Evolutionary conservation across 768 basidiomycete genomes (phyloP), one percentile per base, ranked within the genome.

Genomic region (Kwoniella heveanensis): DNA sequence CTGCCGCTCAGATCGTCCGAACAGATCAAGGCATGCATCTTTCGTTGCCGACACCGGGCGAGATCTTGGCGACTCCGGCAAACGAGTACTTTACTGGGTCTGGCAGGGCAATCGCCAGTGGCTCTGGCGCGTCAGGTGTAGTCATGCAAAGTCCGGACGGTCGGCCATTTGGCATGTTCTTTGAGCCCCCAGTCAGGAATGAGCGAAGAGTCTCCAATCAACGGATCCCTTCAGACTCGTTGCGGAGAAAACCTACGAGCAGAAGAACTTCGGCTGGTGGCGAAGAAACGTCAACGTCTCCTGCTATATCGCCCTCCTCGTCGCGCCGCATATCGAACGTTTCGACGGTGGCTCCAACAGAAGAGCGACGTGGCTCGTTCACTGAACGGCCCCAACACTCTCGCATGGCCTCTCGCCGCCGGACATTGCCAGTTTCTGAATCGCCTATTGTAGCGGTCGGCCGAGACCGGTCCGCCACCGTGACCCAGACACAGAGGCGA

Each of bases 121-220:
- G 55, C 13, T 83, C 91, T 6, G 90, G 90, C 2, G 82, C 85
- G 2, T 88, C 90, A 12, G 94, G 94, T 0, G 84, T 95, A 7
- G 85, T 97, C 54, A 89, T 98, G 37, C 90, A 94, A 69, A 91
- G 88, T 73, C 91, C 92, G 1, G 92, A 95, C 77, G 95, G 95
- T 0, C 88, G 92, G 69, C 90, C 92, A 1, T 85, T 91, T n/a
- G 95, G 93, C 12, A 94, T 99, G 61, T 91, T 93, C 82, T 99
- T 98, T 80, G 90, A 93, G 66, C 95, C 94, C 1, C 79, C 79
- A 12, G 60, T 32, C 50, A 77, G 64, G 63, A 52, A 57, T 17
- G 55, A 68, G 7, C 70, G 68, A 32, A 24, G 62, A 50, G 53
- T 29, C 25, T 71, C 61, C 19, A n/a, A 24, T 25, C 46, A 56